Evolutionary conservation across 2,329 filamentous ascomycete genomes (phyloP), one percentile per base, ranked within the genome.

Genomic region (Pseudonectria foliicola): DNA sequence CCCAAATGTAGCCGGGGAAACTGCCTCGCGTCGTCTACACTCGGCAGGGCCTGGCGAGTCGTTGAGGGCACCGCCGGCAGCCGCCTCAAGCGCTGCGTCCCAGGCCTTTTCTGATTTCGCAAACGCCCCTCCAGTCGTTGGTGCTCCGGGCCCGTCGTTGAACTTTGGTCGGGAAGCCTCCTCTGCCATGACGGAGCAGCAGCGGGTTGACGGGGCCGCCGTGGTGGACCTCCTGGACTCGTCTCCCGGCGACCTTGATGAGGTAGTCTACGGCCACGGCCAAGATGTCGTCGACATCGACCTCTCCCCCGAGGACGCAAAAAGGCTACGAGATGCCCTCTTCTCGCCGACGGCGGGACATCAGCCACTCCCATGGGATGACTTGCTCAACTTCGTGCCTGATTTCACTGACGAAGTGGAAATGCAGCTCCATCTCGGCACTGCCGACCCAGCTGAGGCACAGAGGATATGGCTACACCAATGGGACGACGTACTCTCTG

Each of bases 401-500:
- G 54, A 61, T 12, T 71, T 65, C 41, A 38, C 68, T 11, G 43
- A 45, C 5, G 23, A 47, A 4, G 32, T 36, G 13, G 45, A 46
- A 31, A 42, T 38, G 30, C 36, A 39, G 27, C 43, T 45, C 23
- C 56, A 64, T 30, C 36, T 69, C 15, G 71, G 71, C 10, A 56
- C 60, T 6, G 39, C 44, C 3, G 60, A 70, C 40, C 27, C 49
- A 0, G 45, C 49, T 4, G 61, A 63, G 38, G 65, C 64, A 14
- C 65, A 57, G 49, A 48, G 60, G 30, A 45, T 59, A 12, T 78
- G 74, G 73, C 54, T 73, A 10, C 57, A 63, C 25, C 67, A 76
- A 46, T 80, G 76, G 75, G 64, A 66, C 24, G 62, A 65, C 27
- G 73, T 79, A 7, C 60, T 80, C 15, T 68, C 63, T 2, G 59